Evolutionary conservation across 2,329 filamentous ascomycete species (phyloP).

Genomic region (Arthrocladium fulminans): DNA sequence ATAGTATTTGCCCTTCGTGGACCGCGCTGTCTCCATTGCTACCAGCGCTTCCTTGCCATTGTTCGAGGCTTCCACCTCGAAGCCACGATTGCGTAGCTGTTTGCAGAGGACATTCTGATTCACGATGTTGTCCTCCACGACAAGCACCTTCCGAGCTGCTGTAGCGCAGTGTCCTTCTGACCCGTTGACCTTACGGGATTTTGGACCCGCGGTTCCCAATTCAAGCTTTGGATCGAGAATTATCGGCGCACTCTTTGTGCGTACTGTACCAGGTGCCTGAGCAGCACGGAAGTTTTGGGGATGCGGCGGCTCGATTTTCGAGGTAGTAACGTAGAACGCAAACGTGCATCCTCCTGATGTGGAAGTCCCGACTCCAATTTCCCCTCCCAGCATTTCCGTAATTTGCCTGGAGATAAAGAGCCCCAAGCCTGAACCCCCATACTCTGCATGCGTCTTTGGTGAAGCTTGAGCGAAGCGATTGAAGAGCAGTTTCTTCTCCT

Average conservation of each 20-base stretch:
- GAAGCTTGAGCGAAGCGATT: slow-evolving; percentile 70
- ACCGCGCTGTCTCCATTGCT: background rate
- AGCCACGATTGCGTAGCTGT: slow-evolving; percentile 5
- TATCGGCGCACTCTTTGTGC: background rate
- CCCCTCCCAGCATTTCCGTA: slow-evolving; percentile 70
- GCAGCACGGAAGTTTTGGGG: background rate
- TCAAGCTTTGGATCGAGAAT: background rate
- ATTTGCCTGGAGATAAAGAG: slow-evolving; percentile 69
- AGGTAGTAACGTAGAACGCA: slow-evolving; percentile 44
- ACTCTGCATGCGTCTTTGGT: slow-evolving; percentile 64
- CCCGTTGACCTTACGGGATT: background rate
- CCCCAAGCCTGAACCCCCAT: slow-evolving; percentile 68
- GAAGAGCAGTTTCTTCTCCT: slow-evolving; percentile 65
- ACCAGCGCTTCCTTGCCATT: background rate
- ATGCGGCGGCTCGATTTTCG: background rate
- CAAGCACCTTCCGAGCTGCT: slow-evolving; percentile 24
- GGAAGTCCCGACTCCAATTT: slow-evolving; percentile 59
- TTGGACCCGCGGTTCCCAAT: background rate
- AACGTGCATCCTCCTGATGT: slow-evolving; percentile 48
- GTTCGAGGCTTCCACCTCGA: background rate
- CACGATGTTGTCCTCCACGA: slow-evolving; percentile 37
- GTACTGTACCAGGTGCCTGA: background rate
- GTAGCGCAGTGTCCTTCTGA: background rate
- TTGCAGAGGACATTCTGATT: slow-evolving; percentile 29
- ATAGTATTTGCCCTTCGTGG: background rate